These are phyloP conservation scores for Gastrolobium villosum DNA, from an alignment of 306 rosid genomes.

Conservation along the genomic window DNA sequence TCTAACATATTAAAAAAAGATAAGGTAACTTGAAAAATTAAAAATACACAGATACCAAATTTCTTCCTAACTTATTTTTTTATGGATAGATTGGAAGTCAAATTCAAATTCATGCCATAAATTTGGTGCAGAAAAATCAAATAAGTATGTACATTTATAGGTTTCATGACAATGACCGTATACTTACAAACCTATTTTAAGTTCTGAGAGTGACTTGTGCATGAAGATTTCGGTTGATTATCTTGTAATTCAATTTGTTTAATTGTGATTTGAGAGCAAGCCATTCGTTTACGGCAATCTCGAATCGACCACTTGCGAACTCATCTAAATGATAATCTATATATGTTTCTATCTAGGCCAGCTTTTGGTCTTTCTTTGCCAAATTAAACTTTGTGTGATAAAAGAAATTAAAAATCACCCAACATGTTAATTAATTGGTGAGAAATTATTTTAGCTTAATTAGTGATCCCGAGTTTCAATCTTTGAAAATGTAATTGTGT, in stretches of 20 bases:
- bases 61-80: neutral
- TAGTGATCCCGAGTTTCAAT: no score
- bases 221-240: slow-evolving; percentile 46
- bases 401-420: neutral
- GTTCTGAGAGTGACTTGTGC: slow-evolving; percentile 38
- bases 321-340: slow-evolving; percentile 19
- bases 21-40: neutral
- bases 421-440: no score
- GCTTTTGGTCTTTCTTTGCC: slow-evolving; percentile 28
- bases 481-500: no score
- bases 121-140: slow-evolving; percentile 5
- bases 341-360: neutral
- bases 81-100: slow-evolving; percentile 22
- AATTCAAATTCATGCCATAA: neutral
- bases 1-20: neutral
- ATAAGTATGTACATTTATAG: slow-evolving; percentile 24
- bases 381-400: slow-evolving; percentile 25
- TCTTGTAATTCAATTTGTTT: slow-evolving; percentile 41
- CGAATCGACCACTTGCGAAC: neutral
- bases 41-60: neutral
- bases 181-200: slow-evolving; percentile 42
- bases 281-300: slow-evolving; percentile 49
- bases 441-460: no score
- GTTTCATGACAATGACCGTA: slow-evolving; percentile 44
- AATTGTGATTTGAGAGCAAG: slow-evolving; percentile 16